phyloP scores from a whole-genome alignment of 176 grass and related monocot species.

The Aegilops tauschii region DNA sequence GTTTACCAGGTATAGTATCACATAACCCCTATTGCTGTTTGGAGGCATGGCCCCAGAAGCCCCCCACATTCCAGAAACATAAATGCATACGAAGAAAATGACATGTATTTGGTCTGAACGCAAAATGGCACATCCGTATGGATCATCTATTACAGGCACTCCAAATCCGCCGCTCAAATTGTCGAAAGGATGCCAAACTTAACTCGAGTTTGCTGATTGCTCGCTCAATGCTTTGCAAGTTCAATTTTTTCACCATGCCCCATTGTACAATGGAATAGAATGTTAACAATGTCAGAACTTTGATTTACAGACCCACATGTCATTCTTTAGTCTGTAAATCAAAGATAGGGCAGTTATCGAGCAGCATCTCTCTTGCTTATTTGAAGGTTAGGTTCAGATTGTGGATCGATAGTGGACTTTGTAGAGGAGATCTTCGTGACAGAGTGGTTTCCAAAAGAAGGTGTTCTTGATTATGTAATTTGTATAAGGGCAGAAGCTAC shows the following conservation, averaged over 20 bases:
- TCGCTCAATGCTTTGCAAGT: neutral
- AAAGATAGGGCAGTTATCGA: neutral
- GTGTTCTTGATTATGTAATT: neutral
- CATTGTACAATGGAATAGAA: neutral
- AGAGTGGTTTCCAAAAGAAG: neutral
- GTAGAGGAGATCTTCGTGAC: neutral
- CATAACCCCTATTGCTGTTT: neutral
- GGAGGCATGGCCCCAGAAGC: neutral
- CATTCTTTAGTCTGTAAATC: too few relatives aligned
- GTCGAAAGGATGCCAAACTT: neutral
- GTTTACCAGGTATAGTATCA: neutral
- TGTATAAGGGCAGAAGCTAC: neutral
- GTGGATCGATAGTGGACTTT: constrained; percentile 1
- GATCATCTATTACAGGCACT: neutral
- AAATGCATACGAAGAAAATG: neutral
- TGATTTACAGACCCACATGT: neutral
- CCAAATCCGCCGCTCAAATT: neutral
- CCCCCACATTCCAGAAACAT: neutral
- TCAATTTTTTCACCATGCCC: neutral
- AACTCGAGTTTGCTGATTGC: neutral
- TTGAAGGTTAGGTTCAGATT: neutral
- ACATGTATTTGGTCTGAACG: neutral
- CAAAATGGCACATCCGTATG: neutral
- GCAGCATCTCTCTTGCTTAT: neutral
- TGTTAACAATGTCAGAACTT: constrained; percentile 41